Conservation (phyloP, 2,329 filamentous ascomycete species). For the Ramularia endophylla region DNA sequence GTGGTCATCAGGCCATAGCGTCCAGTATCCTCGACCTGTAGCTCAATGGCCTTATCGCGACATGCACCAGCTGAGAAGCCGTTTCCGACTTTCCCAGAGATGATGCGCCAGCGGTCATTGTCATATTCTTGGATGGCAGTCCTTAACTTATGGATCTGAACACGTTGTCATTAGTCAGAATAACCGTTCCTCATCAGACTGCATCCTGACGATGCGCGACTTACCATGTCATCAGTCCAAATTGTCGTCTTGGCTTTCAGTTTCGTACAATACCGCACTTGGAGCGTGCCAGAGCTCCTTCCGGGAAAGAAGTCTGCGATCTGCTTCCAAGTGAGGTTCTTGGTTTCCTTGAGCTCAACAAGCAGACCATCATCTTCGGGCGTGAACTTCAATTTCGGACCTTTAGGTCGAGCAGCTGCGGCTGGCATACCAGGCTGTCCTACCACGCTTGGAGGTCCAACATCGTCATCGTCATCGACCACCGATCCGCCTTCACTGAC, state of each 20-base stretch:
- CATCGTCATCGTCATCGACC: constrained; percentile 16
- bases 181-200: no score
- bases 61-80: constrained; percentile 85
- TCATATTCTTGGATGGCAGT: constrained; percentile 77
- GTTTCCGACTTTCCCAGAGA: constrained; percentile 83
- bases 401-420: constrained; percentile 72
- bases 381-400: constrained; percentile 90
- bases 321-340: constrained; percentile 94
- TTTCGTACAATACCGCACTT: constrained; percentile 93
- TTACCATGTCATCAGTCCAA: constrained; percentile 88
- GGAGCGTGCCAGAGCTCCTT: constrained; percentile 79
- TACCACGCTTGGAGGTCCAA: constrained; percentile 74
- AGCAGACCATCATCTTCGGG: constrained; percentile 83
- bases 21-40: constrained; percentile 32
- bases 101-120: constrained; percentile 87
- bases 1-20: no score
- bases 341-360: constrained; percentile 88
- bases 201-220: no score
- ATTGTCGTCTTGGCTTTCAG: constrained; percentile 88
- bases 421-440: constrained; percentile 81
- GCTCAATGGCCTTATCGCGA: constrained; percentile 68
- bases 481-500: constrained; percentile 39
- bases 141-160: constrained; percentile 69
- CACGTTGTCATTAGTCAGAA: constrained; percentile 27
- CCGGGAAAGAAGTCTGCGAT: constrained; percentile 95